Evolutionary conservation across 176 grass and related monocot genomes (phyloP), one percentile per base, ranked within the genome.

Genomic region (Tuctoria greenei): DNA sequence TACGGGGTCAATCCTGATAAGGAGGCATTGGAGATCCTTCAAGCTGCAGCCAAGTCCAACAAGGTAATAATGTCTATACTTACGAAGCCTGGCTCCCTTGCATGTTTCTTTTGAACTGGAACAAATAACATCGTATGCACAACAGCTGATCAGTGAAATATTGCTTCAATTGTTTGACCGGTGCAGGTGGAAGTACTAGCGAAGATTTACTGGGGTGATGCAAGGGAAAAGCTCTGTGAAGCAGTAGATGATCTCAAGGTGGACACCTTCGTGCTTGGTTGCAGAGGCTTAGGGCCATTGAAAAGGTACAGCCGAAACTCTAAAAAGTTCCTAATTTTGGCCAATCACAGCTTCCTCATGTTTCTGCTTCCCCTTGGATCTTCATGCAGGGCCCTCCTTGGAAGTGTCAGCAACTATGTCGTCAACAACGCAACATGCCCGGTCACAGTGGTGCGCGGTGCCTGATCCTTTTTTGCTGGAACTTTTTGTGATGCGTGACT

Each of bases 401-500:
- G 93, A 65, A 97, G 93, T 61, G 87, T 97, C 18, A 97, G 93
- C 93, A 97, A 88, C n/a, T 90, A 97, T 36, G 87, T 90, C 4
- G 87, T 93, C 38, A 73, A 85, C 62, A 78, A 92, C 14, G 90
- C 90, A 63, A 78, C 85, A 39, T 97, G 93, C 80, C 93, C 90
- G 0, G 93, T 97, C 44, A 90, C 90, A n/a, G 85, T 97, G 51
- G 93, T 97, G 45, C 86, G 72, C 9, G 67, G 36, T 57, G 80
- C 15, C 18, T 86, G 76, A 74, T 71, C 24, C 24, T 20, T 60
- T 42, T 41, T 34, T 55, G 67, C 63, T 83, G 46, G 62, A 23
- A 2, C 37, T 24, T 52, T 52, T 13, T 69, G 15, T 18, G 61
- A 67, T 83, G 52, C 59, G 51, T 36, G 43, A 7, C 27, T 28